Base-by-base conservation (phyloP, 805 yeast genomes). In the Clavispora vitiphila region DNA sequence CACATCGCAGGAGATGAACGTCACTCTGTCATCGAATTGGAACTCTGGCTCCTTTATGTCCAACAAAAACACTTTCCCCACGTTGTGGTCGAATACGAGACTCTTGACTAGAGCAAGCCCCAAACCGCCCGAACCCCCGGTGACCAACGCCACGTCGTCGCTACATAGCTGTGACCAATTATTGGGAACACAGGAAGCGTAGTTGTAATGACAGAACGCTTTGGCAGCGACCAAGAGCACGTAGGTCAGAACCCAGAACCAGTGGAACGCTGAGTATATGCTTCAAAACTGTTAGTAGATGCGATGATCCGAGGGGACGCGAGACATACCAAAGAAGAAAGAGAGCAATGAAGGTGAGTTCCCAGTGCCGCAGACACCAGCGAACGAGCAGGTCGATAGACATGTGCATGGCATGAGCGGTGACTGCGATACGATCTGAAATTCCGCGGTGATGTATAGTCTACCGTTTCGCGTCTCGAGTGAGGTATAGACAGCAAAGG, bases 121-220 rank as follows among this genome's bases (percentile, higher is more conserved):
- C n/a, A 77, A 55, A 0, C 83, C 81, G 24, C 56, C 49, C 12
- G 74, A 60, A 0, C 80, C 81, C 0, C 83, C 83, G 0, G 81
- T 76, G 5, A 76, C 57, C 20, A 75, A 35, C 2, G 72, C 70
- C 20, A 45, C 43, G 21, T 49, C 54, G 8, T 15, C 14, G 20
- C 6, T 16, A 6, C 43, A 42, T 4, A 50, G 38, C 1, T 24
- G 29, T 1, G 5, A 3, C 23, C 37, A 21, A 5, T 9, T 3
- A 1, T 8, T 8, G n/a, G 49, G 45, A 15, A 30, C 37, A 9
- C 36, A 40, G 23, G 37, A 25, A 14, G 32, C 34, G 11, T 29
- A 19, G 35, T 43, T 46, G 22, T 36, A 27, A 4, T 26, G 20
- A 10, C 18, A 30, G 19, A 38, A 25, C 10, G 34, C 14, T 20